Evolutionary conservation across 495 filamentous ascomycete genomes (phyloP), one percentile per base, ranked within the genome.

Genomic region (Monascus purpureus): DNA sequence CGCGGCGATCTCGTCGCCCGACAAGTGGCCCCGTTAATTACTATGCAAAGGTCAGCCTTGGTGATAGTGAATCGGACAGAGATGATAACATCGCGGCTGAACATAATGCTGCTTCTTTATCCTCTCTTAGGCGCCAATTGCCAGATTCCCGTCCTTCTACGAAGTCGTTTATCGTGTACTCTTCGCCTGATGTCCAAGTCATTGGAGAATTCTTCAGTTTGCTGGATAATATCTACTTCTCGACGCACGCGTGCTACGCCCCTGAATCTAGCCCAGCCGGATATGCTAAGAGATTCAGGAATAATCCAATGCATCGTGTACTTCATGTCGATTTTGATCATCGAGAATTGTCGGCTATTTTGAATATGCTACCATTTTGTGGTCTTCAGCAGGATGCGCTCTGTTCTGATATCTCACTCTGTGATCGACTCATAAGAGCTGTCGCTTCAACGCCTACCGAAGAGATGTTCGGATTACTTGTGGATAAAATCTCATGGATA

Each of bases 321-420:
- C 37, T 44, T 5, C 45, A 47, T 32, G 28, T 44, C 19, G 35
- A 42, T 17, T 44, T 47, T 30, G 33, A 32, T 14, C 23, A 37
- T 14, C 17, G 36, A 9, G 45, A 47, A 32, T 25, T 44, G 17
- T 25, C 8, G 8, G 40, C 41, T 9, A 26, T 47, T 13, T 35
- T 47, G 14, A 13, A 32, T 1, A 27, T 47, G 2, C 13, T 47
- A 4, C 17, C 32, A 13, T 29, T 27, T 37, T 30, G 28, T 28
- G 34, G 37, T 6, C 16, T 23, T 24, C 28, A 33, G 8, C 13
- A 14, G 19, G 1, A 16, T 34, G n/a, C n/a, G n/a, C 20, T 24
- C 13, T 29, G 13, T 11, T 13, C 28, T 13, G 45, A 47, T 1
- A 35, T 41, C 27, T n/a, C 35, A 8, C 31, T 36, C 13, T 29